Evolutionary conservation across 768 basidiomycete species (phyloP).

Genomic region (Coprinopsis cinerea): DNA sequence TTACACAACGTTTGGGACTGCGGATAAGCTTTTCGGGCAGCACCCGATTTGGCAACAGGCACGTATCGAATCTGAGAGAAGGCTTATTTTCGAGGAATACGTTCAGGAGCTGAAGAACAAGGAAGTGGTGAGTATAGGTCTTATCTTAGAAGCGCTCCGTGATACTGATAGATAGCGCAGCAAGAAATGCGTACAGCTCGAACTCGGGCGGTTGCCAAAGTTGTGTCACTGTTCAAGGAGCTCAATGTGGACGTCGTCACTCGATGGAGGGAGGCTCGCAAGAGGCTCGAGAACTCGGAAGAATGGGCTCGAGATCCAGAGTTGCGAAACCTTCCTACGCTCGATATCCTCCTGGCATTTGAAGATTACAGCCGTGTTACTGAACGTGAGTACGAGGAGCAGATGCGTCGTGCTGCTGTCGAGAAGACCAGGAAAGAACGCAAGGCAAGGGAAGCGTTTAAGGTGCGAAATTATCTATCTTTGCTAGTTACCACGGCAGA

Average conservation of each 20-base stretch:
- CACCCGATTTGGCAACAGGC: conserved; percentile 92
- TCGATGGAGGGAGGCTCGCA: conserved; percentile 83
- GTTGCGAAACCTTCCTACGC: conserved; percentile 75
- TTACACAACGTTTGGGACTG: conserved; percentile 87
- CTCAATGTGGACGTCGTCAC: conserved; percentile 91
- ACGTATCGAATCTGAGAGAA: conserved; percentile 79
- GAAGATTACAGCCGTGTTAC: conserved; percentile 90
- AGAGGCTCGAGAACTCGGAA: conserved; percentile 66
- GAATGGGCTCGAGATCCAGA: conserved; percentile 77
- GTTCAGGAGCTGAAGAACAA: conserved; percentile 78
- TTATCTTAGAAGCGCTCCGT: conserved; percentile 1
- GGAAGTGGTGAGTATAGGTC: conserved; percentile 65
- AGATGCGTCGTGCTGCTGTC: conserved; percentile 70
- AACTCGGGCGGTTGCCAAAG: conserved; percentile 72
- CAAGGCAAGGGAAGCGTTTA: conserved; percentile 89
- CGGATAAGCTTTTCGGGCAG: conserved; percentile 77
- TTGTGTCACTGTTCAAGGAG: conserved; percentile 79
- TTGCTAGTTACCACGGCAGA: background rate
- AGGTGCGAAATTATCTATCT: conserved; percentile 40
- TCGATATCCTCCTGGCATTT: conserved; percentile 90
- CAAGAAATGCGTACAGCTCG: conserved; percentile 76
- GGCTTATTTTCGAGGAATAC: conserved; percentile 88
- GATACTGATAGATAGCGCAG: conserved; percentile 29
- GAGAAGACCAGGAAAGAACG: conserved; percentile 82
- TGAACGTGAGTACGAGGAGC: conserved; percentile 88